phyloP scores from a whole-genome alignment of 495 filamentous ascomycete species.

The Acidomyces sp. region DNA sequence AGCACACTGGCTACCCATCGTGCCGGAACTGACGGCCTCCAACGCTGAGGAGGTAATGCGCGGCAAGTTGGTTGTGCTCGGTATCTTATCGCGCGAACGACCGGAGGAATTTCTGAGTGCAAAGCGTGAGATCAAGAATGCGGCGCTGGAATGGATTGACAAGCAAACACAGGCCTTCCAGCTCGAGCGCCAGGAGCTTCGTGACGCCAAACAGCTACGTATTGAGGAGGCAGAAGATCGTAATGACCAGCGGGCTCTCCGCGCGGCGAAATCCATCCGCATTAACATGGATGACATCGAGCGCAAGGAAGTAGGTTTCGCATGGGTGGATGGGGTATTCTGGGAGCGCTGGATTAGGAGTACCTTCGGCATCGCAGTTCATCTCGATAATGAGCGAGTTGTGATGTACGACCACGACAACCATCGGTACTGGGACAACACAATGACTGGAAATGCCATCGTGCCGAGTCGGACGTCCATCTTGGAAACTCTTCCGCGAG shows the following conservation, averaged over 20 bases:
- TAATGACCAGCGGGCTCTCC: slow-evolving; percentile 72
- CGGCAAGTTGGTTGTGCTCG: slow-evolving; percentile 81
- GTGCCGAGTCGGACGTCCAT: slow-evolving; percentile 86
- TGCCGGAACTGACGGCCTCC: slow-evolving; percentile 80
- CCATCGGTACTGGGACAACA: slow-evolving; percentile 87
- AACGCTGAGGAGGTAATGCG: slow-evolving; percentile 94
- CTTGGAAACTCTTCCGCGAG: slow-evolving; percentile 80
- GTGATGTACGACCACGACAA: slow-evolving; percentile 98
- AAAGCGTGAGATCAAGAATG: slow-evolving; percentile 85
- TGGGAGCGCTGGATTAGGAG: slow-evolving; percentile 95
- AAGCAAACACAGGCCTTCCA: slow-evolving; percentile 81
- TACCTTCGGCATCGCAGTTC: slow-evolving; percentile 81
- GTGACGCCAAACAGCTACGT: slow-evolving; percentile 84
- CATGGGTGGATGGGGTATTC: slow-evolving; percentile 96
- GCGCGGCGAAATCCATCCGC: slow-evolving; percentile 78
- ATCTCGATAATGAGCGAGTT: slow-evolving; percentile 66
- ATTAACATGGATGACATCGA: slow-evolving; percentile 79
- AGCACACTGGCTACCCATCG: slow-evolving; percentile 91
- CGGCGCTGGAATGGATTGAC: slow-evolving; percentile 95
- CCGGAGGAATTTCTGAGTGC: slow-evolving; percentile 63
- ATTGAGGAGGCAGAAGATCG: slow-evolving; percentile 95
- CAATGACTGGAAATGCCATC: slow-evolving; percentile 74
- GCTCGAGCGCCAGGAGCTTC: slow-evolving; percentile 77
- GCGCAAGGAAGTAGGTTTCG: slow-evolving; percentile 82
- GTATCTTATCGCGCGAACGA: slow-evolving; percentile 68